Evolutionary conservation across 2,329 filamentous ascomycete genomes (phyloP).

Genomic region (Penicillium freii): DNA sequence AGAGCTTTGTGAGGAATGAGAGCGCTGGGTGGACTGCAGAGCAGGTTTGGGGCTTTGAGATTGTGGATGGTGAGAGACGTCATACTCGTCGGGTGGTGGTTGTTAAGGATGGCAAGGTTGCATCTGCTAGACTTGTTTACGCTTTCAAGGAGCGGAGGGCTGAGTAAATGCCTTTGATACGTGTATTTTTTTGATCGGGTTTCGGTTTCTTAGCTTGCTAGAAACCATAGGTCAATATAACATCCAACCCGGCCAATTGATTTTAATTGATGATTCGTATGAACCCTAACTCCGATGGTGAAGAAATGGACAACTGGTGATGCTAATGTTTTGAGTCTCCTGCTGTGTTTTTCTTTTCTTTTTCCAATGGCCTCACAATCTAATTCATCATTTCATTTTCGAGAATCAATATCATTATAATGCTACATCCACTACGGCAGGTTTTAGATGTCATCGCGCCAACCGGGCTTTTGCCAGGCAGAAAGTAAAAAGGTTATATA

Average conservation of each 20-base stretch:
- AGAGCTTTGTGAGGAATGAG: constrained; percentile 51
- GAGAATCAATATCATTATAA: too few relatives aligned
- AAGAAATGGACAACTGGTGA: too few relatives aligned
- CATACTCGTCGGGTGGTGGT: constrained; percentile 46
- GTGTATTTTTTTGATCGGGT: background rate
- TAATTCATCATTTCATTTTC: too few relatives aligned
- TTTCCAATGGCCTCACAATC: too few relatives aligned
- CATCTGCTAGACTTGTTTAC: constrained; percentile 44
- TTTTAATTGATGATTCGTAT: background rate
- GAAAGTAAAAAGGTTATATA: too few relatives aligned
- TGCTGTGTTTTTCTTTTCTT: too few relatives aligned
- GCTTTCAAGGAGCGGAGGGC: constrained; percentile 25
- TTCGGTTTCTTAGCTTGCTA: background rate
- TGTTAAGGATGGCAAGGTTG: constrained; percentile 36
- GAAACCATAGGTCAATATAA: background rate
- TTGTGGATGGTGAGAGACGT: constrained; percentile 41
- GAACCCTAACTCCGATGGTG: too few relatives aligned
- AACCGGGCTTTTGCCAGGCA: too few relatives aligned
- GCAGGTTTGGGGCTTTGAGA: constrained; percentile 53
- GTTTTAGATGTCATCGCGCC: too few relatives aligned
- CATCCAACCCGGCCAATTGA: background rate
- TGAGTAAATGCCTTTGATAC: background rate
- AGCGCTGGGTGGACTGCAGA: constrained; percentile 54
- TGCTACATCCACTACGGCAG: too few relatives aligned
- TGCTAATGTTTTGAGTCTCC: too few relatives aligned